Evolutionary conservation across 2,329 filamentous ascomycete species (phyloP), one percentile per base, ranked within the genome.

Genomic region (Ophiosphaerella korrae): DNA sequence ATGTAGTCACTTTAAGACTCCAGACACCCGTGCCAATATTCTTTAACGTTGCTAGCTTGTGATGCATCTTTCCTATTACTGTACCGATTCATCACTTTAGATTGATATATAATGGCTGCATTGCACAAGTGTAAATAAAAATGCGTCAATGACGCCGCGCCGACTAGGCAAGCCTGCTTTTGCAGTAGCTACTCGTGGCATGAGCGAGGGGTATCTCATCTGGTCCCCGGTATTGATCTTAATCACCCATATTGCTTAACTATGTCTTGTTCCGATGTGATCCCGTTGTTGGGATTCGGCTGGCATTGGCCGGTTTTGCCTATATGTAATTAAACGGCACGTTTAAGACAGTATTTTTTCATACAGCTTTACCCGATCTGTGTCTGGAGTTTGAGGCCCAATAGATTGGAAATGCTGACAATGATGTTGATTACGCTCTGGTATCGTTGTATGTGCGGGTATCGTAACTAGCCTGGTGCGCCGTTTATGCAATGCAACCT

Each of bases 401-500:
- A 34, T 34, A 11, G 8, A 5, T 16, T 39, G 34, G 24, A 13
- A 8, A 2, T 32, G 12, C 23, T 8, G 12, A 41, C 16, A 40
- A 40, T 50, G 13, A 35, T 44, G 23, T 39, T 38, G n/a, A 38
- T 47, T 42, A 38, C 26, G n/a, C 24, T 42, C 16, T 32, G 34
- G 29, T 46, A 37, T 48, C 46, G 37, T 55, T 43, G 43, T 44
- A 35, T 38, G 42, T 52, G 43, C 59, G 57, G 62, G 57, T 64
- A 64, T 62, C 54, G 45, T 64, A 48, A 42, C 45, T 37, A 39
- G 34, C 35, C 44, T 29, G 38, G 47, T 52, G 57, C 53, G 52
- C 52, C 57, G 44, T 37, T 48, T 26, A 57, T 61, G 57, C 51
- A 46, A 62, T 50, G 48, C 45, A 42, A 39, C 38, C 42, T 40